Evolutionary conservation across 768 basidiomycete genomes (phyloP), one percentile per base, ranked within the genome.

Genomic region (Termitomyces sp.): DNA sequence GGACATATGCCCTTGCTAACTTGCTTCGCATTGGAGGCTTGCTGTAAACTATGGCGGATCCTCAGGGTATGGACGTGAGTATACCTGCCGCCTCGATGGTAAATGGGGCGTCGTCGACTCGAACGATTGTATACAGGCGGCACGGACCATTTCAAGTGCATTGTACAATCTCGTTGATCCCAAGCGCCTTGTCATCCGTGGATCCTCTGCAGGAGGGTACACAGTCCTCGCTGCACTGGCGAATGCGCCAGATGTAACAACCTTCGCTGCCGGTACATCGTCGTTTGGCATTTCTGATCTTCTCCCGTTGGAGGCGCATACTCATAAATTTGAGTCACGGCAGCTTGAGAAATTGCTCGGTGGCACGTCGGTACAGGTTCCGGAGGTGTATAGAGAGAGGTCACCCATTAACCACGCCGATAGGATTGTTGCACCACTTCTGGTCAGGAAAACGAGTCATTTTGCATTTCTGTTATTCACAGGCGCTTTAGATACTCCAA

Each of bases 11-110:
- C n/a, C 32, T 59, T 46, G 47, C 27, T 57, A 5, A 37, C 18
- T 5, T 74, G 61, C 55, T 55, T 41, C n/a, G 7, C 9, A 41
- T 10, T 36, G 49, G 57, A 84, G 87, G 81, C 63, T 88, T 36
- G 87, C 88, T 54, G 88, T 93, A 43, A 87, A 92, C 63, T 87
- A 90, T 59, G 80, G 88, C 1, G 92, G 90, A 0, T 88, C 87
- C 0, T 82, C 82, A 5, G 85, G 89, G 0, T 90, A 86, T 64
- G 91, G 91, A 0, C 79, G 87, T 4, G 71, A 74, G 44, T 92
- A 90, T 65, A 81, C 80, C 57, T 77, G 79, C 53, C 79, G 86
- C 16, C 81, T 93, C 3, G 73, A 74, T 39, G 79, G 76, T 5
- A 71, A 81, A 13, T 94, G 92, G 92, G 92, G 90, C 4, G 62